Conservation (phyloP, 2,329 filamentous ascomycete species). For the Fusarium fujikuroi region DNA sequence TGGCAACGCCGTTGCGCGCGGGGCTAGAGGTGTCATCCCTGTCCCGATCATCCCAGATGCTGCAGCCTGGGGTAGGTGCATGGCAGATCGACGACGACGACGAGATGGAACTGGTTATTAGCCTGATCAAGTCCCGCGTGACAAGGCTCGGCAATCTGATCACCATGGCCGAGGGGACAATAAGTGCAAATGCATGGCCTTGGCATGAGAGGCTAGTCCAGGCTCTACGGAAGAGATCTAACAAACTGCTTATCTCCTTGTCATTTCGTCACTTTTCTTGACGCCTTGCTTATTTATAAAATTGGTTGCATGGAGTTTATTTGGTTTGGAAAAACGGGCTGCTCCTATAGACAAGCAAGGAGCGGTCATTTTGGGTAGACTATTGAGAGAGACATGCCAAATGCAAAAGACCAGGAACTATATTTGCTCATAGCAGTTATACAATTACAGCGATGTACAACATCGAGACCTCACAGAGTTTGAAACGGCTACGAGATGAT, state of each 20-base stretch:
- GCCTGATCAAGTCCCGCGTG: background rate
- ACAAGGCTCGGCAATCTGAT: background rate
- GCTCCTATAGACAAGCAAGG: background rate
- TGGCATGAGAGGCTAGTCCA: background rate
- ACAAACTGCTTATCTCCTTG: background rate
- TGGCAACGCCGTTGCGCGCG: background rate
- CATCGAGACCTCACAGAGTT: fast-evolving
- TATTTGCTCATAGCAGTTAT: background rate
- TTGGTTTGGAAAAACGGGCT: background rate
- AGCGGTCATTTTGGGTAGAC: background rate
- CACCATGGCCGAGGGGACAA: background rate
- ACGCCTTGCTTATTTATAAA: fast-evolving
- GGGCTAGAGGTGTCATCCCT: background rate
- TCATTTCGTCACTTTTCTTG: background rate
- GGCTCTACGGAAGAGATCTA: background rate
- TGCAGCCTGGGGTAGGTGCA: background rate
- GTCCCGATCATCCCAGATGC: background rate
- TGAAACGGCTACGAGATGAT: background rate
- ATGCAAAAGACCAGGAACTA: background rate
- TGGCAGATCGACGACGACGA: background rate
- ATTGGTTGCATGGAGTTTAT: background rate
- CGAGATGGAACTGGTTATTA: background rate
- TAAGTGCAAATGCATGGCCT: background rate
- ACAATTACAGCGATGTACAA: background rate
- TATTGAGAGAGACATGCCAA: background rate